Evolutionary conservation across 768 basidiomycete species (phyloP), one percentile per base, ranked within the genome.

Genomic region (Mycena alexandri): DNA sequence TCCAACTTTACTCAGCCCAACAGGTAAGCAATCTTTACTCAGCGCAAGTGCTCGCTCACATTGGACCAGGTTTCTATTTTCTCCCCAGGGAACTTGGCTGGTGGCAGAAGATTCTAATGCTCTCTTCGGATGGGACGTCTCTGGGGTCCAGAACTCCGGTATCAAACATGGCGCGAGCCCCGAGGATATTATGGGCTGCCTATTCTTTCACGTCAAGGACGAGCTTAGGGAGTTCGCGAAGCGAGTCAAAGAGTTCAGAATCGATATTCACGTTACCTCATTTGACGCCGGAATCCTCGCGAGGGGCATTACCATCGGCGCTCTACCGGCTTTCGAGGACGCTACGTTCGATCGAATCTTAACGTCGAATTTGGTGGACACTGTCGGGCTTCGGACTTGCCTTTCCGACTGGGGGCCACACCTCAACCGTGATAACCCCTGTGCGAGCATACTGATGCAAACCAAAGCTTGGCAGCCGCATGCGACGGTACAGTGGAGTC

Each of bases 51-150:
- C 34, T 36, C 38, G 41, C 61, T 60, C 14, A 67, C 58, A 11
- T 3, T 1, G 1, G 56, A 8, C 11, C 43, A 71, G 81, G 14
- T 76, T 83, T 33, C 75, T 86, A 25, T 86, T 84, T 63, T 75
- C 79, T 12, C 52, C 78, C 1, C 22, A 73, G 16, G 82, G 83
- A 13, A 56, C 68, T 24, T 85, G 83, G 84, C 58, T 83, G 34
- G 54, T 73, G 42, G 76, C 74, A 11, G 84, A 85, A 66, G 78
- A 73, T 29, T 79, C 79, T 0, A 80, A 78, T 24, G 83, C 83
- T 2, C 75, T 86, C 1, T 71, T 67, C 22, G 79, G 82, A 24
- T 86, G 85, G 85, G 79, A 84, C 61, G 33, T 79, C 44, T 65
- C 78, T 41, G 70, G 74, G 25, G 76, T 83, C 41, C 72, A 64